Evolutionary conservation across 495 filamentous ascomycete species (phyloP), one percentile per base, ranked within the genome.

Genomic region (Mycothermus thermophilus): DNA sequence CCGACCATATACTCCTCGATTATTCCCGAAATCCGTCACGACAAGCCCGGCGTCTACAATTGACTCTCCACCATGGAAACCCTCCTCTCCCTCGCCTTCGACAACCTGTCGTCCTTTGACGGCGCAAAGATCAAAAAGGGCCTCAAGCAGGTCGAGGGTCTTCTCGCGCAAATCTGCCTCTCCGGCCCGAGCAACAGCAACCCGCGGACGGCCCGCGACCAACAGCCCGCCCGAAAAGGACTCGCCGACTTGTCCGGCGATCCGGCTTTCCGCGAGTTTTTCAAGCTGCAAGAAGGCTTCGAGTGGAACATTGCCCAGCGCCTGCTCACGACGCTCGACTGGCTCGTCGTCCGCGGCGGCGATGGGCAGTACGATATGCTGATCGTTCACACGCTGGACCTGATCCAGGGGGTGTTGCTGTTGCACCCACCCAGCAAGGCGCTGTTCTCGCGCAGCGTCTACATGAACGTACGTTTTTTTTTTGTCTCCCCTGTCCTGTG

Each of bases 251-350:
- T 94, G 44, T 66, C 67, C 36, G 74, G 80, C 44, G 90, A 97
- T 56, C 85, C 81, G 17, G 90, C 88, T 8, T 97, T 94, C 51
- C 66, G 83, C 34, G 90, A 96, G 54, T 97, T 96, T 61, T 93
- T 93, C 64, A 83, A 93, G 50, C 54, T 96, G 33, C 90, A 97
- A 55, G 88, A 93, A 48, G 79, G 88, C 8, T 97, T 97, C 58
- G 82, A 94, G 60, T 97, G 87, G 83, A 97, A 97, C 60, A 81
- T 95, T 23, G 80, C 84, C 20, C 78, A 84, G 57, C 79, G 87
- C 42, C 64, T 97, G 35, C 77, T 92, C 31, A 71, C 75, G 20
- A 92, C 84, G 42, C 72, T 97, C 24, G 90, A 97, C 55, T 74
- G 83, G 37, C 69, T 95, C 28, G 67, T 95, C 32, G 84, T 84